Conservation (phyloP, 2,329 filamentous ascomycete genomes). For the Dothidotthia symphoricarpi region DNA sequence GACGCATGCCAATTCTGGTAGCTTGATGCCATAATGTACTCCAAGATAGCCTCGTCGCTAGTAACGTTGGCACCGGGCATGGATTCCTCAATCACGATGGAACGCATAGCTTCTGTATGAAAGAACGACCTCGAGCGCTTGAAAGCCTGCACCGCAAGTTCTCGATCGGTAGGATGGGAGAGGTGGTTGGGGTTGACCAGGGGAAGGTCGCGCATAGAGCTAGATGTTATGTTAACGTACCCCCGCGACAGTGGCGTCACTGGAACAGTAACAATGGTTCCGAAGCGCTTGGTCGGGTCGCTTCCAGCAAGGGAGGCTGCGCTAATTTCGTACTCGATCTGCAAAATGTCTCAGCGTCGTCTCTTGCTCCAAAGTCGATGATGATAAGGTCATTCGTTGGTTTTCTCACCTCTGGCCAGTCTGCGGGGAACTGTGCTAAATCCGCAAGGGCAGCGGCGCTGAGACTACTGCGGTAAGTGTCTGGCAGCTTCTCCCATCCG, state of each 20-base stretch:
- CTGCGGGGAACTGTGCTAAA: too few relatives aligned
- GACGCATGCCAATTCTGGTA: constrained; percentile 48
- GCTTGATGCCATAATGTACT: constrained; percentile 4
- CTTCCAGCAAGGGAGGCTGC: neutral
- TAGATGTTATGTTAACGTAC: neutral
- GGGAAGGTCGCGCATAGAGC: constrained; percentile 21
- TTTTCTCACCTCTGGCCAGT: too few relatives aligned
- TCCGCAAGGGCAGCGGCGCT: neutral
- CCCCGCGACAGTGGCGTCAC: neutral
- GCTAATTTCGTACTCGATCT: too few relatives aligned
- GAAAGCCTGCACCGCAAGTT: constrained; percentile 33
- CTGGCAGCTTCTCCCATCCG: constrained; percentile 1
- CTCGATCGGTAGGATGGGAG: constrained; percentile 30
- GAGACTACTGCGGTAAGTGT: neutral
- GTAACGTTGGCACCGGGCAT: constrained; percentile 23
- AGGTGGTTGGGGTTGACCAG: constrained; percentile 41
- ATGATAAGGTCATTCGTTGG: too few relatives aligned
- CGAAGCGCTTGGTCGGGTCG: neutral
- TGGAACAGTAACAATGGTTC: neutral
- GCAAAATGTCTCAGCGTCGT: too few relatives aligned
- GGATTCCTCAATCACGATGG: constrained; percentile 15
- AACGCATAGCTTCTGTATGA: constrained; percentile 17
- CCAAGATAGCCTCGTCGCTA: constrained; percentile 29
- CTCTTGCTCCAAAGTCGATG: too few relatives aligned
- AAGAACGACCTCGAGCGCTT: constrained; percentile 33